Evolutionary conservation across 352 stramenopile genomes (phyloP).

Genomic region (Peronospora destructor): DNA sequence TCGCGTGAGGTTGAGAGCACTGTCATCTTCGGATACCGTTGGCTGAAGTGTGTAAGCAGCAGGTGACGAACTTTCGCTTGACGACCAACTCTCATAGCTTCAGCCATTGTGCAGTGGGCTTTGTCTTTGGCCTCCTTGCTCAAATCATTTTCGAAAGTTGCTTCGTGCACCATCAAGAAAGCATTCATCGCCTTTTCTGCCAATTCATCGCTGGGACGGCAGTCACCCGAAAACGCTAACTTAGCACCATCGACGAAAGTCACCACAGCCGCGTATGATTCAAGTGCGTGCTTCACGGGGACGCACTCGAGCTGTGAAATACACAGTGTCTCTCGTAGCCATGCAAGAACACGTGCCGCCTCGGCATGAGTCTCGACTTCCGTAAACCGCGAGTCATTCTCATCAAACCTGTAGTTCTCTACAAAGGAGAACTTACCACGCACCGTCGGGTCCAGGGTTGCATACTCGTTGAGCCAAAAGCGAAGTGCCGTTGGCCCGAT

Average conservation of each 20-base stretch:
- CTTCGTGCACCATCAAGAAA: conserved; percentile 95
- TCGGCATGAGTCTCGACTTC: conserved; percentile 25
- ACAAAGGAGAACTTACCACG: conserved; percentile 84
- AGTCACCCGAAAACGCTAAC: conserved; percentile 93
- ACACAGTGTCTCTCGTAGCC: conserved; percentile 34
- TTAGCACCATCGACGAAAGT: conserved; percentile 62
- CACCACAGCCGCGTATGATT: conserved; percentile 89
- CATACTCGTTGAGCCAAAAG: conserved; percentile 91
- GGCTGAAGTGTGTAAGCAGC: conserved; percentile 95
- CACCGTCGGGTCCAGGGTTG: conserved; percentile 66
- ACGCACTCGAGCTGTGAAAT: conserved; percentile 59
- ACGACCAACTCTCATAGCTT: conserved; percentile 85
- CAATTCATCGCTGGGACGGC: conserved; percentile 77
- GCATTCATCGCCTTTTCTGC: conserved; percentile 45
- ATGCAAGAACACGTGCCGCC: conserved; percentile 32
- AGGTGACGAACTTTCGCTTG: conserved; percentile 75
- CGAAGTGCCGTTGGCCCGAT: conserved; percentile 88
- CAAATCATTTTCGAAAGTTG: conserved; percentile 95
- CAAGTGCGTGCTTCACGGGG: conserved; percentile 82
- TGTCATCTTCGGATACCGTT: conserved; percentile 78
- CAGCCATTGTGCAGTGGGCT: conserved; percentile 90
- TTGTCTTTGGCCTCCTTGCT: conserved; percentile 90
- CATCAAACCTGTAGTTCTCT: conserved; percentile 82
- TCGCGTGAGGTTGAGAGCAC: conserved; percentile 27
- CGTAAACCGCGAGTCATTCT: conserved; percentile 26